Conservation (phyloP, 306 rosid species). For the Prunus salicina region DNA sequence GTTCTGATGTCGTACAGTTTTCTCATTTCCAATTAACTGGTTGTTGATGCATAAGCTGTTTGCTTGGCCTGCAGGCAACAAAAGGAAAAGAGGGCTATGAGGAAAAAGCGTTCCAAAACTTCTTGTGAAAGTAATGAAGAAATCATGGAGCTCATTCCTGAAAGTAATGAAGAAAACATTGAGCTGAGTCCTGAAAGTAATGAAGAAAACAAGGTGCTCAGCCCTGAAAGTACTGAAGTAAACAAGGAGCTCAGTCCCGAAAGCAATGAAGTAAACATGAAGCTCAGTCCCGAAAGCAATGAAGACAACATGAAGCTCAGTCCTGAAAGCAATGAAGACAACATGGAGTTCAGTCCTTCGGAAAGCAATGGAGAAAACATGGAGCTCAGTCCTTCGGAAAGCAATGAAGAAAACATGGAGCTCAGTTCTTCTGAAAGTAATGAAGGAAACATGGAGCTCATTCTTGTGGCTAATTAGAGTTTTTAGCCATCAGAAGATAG, state of each 20-base stretch:
- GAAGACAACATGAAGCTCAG: no score
- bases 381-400: not conserved
- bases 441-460: not conserved
- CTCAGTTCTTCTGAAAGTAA: not conserved
- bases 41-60: not conserved
- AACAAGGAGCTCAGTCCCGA: no score
- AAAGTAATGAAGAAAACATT: not conserved
- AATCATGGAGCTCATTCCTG: not conserved
- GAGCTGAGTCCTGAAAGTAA: not conserved
- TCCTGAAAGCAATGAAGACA: no score
- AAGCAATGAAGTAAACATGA: no score
- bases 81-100: constrained; percentile 16
- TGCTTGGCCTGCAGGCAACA: constrained; percentile 32
- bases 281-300: no score
- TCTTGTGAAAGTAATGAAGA: constrained; percentile 16
- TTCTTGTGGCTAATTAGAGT: not conserved
- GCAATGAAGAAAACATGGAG: not conserved
- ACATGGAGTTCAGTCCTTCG: no score
- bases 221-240: not conserved
- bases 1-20: not conserved
- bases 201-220: not conserved
- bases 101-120: not conserved
- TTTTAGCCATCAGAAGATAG: not conserved
- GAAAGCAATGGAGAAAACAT: constrained; percentile 10
- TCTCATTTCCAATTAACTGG: not conserved